Percentiles rank a stretch among this genome's conserved stretches.
Evolutionary conservation across 768 basidiomycete genomes (phyloP).

Genomic region (Pleurotus giganteus): DNA sequence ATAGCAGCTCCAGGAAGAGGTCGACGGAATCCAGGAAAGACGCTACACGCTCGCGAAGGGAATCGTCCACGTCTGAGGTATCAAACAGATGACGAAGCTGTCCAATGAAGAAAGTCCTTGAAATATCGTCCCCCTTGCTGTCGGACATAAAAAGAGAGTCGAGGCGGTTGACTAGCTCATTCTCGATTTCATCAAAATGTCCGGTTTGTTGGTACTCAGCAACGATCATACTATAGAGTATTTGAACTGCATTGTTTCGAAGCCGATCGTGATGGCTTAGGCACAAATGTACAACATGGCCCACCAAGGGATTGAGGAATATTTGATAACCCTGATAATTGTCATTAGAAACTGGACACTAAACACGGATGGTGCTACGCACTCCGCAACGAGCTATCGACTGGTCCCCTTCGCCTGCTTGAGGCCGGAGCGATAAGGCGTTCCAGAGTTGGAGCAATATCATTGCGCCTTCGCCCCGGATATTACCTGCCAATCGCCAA

Average conservation of each 20-base stretch:
- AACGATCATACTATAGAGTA: slow-evolving; percentile 94
- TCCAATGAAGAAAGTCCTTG: slow-evolving; percentile 88
- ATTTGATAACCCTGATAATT: slow-evolving; percentile 74
- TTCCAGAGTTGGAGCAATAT: slow-evolving; percentile 84
- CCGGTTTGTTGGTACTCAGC: slow-evolving; percentile 84
- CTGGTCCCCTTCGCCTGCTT: slow-evolving; percentile 48
- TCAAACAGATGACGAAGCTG: slow-evolving; percentile 91
- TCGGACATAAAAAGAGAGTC: slow-evolving; percentile 93
- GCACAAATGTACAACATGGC: slow-evolving; percentile 88
- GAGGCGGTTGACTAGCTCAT: slow-evolving; percentile 86
- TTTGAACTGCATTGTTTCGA: slow-evolving; percentile 86
- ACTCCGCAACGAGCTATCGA: slow-evolving; percentile 69
- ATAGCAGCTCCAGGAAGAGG: slow-evolving; percentile 85
- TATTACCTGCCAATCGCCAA: slow-evolving; percentile 95
- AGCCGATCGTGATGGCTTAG: slow-evolving; percentile 93
- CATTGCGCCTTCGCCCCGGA: slow-evolving; percentile 86
- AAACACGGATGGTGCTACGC: slow-evolving; percentile 23
- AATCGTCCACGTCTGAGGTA: slow-evolving; percentile 74
- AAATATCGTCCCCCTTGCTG: slow-evolving; percentile 87
- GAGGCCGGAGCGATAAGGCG: slow-evolving; percentile 75
- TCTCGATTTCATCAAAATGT: slow-evolving; percentile 87
- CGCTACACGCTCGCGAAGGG: slow-evolving; percentile 73
- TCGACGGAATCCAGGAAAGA: slow-evolving; percentile 88
- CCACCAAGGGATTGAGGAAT: slow-evolving; percentile 79
- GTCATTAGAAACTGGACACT: slow-evolving; percentile 11